Base-by-base conservation (phyloP, 495 filamentous ascomycete species). In the Hypoxylon intermedium region DNA sequence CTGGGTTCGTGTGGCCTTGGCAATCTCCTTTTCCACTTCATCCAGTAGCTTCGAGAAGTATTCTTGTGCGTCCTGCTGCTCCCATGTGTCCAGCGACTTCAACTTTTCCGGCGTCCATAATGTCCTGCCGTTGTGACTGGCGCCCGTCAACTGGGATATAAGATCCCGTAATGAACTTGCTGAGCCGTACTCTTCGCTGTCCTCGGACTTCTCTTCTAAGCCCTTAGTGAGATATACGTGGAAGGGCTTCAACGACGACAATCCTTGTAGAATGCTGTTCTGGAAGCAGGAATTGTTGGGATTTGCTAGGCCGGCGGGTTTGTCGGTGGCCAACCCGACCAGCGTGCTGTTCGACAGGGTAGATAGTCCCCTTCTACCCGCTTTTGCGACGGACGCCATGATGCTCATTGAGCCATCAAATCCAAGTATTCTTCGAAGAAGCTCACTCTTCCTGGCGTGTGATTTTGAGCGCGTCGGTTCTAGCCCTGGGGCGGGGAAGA, bases 31-130 rank as follows among this genome's bases (percentile, higher is more conserved):
- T 63, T 98, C 92, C 37, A 99, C 75, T 59, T 93, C 86, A 45
- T 93, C 90, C 50, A 96, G 78, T 19, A 99, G 76, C 64, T 93
- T 96, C 13, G 92, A 91, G 51, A 90, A 96, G 69, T 97, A 99
- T 72, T 99, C 95, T 72, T 99, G 95, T 4, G 95, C 95, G 77
- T 99, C 95, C 68, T 99, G 95, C 67, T 99, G 95, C 71, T 96
- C 88, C 87, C 89, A 94, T 41, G 88, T 93, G 68, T 87, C 92
- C 86, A 97, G 91, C 9, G 83, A 89, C 68, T 94, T 94, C 11
- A 97, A 69, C 51, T 86, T 84, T 2, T 82, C 72, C 0, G 89
- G 89, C 13, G 90, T 89, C 90, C 90, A 94, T 7, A 96, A 75
- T 33, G 83, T 86, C 62, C 78, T 80, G 26, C 90, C 90, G 59